Conservation (phyloP, 208 protist genomes). For the Leishmania tarentolae region DNA sequence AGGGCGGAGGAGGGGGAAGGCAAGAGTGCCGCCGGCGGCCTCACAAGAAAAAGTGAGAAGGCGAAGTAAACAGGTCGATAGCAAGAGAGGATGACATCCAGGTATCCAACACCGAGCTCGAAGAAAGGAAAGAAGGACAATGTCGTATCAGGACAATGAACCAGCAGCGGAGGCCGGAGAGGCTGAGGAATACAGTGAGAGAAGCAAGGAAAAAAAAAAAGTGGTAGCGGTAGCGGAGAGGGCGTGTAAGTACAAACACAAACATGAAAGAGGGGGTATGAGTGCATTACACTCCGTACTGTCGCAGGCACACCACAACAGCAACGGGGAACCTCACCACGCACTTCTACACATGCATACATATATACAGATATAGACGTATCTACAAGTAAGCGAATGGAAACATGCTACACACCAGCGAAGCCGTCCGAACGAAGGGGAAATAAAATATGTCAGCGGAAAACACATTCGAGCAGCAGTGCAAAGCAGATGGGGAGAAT, state of each 20-base stretch:
- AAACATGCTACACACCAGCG: neutral
- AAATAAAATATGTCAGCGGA: neutral
- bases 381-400: neutral
- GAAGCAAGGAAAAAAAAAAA: neutral
- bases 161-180: neutral
- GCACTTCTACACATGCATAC: too few species aligned
- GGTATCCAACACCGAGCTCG: neutral
- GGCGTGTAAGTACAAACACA: neutral
- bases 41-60: neutral
- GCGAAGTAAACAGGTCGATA: neutral
- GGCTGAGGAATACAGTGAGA: neutral
- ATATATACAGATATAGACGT: neutral
- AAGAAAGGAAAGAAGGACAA: neutral
- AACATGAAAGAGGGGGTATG: neutral
- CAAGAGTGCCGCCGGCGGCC: neutral
- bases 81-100: neutral
- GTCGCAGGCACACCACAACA: neutral
- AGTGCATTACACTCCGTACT: neutral
- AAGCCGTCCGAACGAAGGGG: neutral
- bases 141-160: neutral
- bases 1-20: neutral
- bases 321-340: neutral
- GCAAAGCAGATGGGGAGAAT: neutral
- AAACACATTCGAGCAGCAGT: neutral
- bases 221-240: neutral